Evolutionary conservation across 2,329 filamentous ascomycete species (phyloP), one percentile per base, ranked within the genome.

Genomic region (Fusarium subtropicale): DNA sequence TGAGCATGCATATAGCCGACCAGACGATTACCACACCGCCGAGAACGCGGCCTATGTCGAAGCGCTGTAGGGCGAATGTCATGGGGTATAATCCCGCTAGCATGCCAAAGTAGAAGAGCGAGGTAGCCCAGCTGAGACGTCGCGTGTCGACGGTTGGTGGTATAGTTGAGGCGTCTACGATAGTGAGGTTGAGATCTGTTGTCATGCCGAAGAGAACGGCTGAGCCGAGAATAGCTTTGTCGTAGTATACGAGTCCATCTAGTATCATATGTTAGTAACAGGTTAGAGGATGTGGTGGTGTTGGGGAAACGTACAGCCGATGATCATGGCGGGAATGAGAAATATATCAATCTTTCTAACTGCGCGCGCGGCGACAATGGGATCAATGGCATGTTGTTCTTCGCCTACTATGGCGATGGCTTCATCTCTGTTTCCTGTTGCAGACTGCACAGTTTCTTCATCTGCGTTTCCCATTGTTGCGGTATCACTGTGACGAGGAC

Each of bases 81-180:
- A 93, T 88, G 3, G 91, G 91, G 66, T 92, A 93, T 5, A 92
- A 81, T 0, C 91, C 91, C 1, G 86, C 88, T 3, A 94, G 83
- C 90, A 92, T 92, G 38, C 91, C 91, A 70, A 94, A 93, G 81
- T 93, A 94, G 81, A 94, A 93, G 73, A 93, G 83, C 0, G 90
- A 93, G 0, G 91, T 93, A 4, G 91, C 91, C 91, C 91, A 94
- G 69, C 86, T 90, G 30, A 94, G 85, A 13, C 91, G 86, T 0
- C 86, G 84, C 0, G 92, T 93, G 74, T 91, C 86, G 18, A 85
- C 86, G 0, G 85, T 86, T 1, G 86, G 84, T 0, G 90, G 89
- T 2, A 71, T 76, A 1, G 79, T 80, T 2, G 76, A 72, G 4
- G 67, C 41, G 70, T 83, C 77, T 15, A 86, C 79, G 6, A 91